A percentile compares a stretch with the other conserved stretches of the same genome.
Conservation (phyloP, 352 stramenopile genomes). For the Phytophthora chlamydospora region DNA sequence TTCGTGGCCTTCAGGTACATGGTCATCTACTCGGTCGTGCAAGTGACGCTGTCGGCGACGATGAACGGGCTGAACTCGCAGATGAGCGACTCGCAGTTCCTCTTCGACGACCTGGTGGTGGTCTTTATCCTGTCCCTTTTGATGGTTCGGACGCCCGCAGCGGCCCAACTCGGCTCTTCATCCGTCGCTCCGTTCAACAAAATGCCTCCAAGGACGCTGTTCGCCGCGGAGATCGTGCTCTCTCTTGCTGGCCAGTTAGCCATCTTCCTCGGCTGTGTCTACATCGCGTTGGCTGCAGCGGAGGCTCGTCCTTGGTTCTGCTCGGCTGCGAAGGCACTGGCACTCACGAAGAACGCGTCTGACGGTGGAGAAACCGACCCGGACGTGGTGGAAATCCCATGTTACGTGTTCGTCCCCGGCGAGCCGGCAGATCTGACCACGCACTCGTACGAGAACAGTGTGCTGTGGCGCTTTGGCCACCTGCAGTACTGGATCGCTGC, state of each 20-base stretch:
- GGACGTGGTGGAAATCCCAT: constrained; percentile 56
- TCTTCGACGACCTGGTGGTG: constrained; percentile 79
- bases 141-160: constrained; percentile 68
- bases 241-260: constrained; percentile 66
- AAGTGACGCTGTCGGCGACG: constrained; percentile 71
- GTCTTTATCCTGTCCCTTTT: constrained; percentile 74
- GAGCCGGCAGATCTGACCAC: constrained; percentile 59
- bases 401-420: constrained; percentile 66
- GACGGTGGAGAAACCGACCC: constrained; percentile 33
- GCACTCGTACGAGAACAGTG: constrained; percentile 80
- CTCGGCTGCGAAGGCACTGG: constrained; percentile 45
- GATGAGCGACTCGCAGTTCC: constrained; percentile 82
- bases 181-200: constrained; percentile 35
- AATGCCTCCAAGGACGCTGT: constrained; percentile 62
- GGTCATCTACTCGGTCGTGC: constrained; percentile 92
- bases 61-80: constrained; percentile 70
- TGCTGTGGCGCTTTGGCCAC: constrained; percentile 82
- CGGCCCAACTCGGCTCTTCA: constrained; percentile 38
- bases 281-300: constrained; percentile 62
- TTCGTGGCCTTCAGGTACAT: constrained; percentile 93
- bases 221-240: constrained; percentile 59
- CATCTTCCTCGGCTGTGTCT: constrained; percentile 60
- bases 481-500: constrained; percentile 80
- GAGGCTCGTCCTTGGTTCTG: constrained; percentile 70
- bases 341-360: constrained; percentile 43